Conservation (phyloP, 2,329 filamentous ascomycete species). For the Neonectria sp. region DNA sequence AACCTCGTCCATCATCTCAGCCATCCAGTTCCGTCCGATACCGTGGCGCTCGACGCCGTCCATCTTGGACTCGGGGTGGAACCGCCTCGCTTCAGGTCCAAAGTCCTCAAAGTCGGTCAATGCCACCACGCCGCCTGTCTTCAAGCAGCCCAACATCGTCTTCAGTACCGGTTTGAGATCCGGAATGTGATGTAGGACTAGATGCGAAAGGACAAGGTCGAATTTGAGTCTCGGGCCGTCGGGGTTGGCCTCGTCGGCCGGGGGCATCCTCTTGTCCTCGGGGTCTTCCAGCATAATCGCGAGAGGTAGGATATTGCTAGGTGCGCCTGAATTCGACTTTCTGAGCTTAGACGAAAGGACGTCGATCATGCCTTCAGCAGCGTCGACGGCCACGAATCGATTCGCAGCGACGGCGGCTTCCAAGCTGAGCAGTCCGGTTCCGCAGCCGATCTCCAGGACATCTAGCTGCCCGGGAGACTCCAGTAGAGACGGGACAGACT, state of each 20-base stretch:
- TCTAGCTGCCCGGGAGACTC: conserved; percentile 42
- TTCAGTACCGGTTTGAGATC: conserved; percentile 58
- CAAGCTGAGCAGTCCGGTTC: conserved; percentile 69
- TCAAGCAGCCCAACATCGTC: conserved; percentile 64
- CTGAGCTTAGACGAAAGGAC: conserved; percentile 62
- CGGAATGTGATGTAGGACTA: conserved; percentile 70
- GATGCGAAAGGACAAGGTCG: conserved; percentile 67
- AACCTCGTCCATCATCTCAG: conserved; percentile 60
- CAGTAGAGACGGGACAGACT: conserved; percentile 46
- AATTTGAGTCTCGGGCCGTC: conserved; percentile 56
- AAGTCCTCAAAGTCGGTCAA: conserved; percentile 73
- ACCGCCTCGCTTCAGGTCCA: conserved; percentile 64
- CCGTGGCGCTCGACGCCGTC: conserved; percentile 69
- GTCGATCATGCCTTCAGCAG: conserved; percentile 68
- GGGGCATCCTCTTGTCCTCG: conserved; percentile 60
- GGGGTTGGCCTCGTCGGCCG: conserved; percentile 49
- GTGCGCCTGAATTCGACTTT: conserved; percentile 28
- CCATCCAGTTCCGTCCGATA: conserved; percentile 55
- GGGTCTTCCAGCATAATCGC: conserved; percentile 64
- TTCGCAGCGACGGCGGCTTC: conserved; percentile 63
- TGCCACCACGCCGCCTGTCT: conserved; percentile 62
- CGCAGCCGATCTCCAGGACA: conserved; percentile 71
- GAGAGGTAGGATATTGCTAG: conserved; percentile 62
- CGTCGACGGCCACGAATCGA: conserved; percentile 67
- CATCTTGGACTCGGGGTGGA: conserved; percentile 68